These are phyloP conservation scores for Monilinia fructigena DNA, from an alignment of 2,329 filamentous ascomycete genomes.

Conservation along the genomic window DNA sequence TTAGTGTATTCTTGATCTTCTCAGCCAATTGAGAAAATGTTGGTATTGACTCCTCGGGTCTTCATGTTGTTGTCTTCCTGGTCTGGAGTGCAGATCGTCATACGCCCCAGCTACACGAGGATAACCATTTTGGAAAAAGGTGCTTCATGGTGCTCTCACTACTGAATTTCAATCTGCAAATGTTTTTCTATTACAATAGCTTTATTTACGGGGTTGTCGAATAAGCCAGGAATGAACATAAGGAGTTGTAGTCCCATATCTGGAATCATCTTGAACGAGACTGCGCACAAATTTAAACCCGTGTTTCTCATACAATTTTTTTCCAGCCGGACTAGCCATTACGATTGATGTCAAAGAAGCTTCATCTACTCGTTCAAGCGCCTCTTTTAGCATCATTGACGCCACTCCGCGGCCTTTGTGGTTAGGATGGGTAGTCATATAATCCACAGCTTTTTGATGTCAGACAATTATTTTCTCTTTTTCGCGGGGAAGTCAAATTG, in stretches of 20 bases:
- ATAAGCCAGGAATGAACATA: conserved; percentile 3
- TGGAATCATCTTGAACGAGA: conserved; percentile 4
- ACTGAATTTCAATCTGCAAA: too few species aligned
- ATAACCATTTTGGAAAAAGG: too few species aligned
- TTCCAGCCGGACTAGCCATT: conserved; percentile 1
- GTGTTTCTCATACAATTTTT: not conserved
- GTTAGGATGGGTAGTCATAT: not conserved
- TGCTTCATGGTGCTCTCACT: too few species aligned
- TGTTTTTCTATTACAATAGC: too few species aligned
- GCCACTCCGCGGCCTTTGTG: not conserved
- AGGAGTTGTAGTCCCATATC: not conserved
- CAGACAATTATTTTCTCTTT: not conserved
- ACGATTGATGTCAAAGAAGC: not conserved
- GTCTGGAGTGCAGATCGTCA: too few species aligned
- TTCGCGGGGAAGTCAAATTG: not conserved
- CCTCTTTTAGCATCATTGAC: not conserved
- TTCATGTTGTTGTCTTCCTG: too few species aligned
- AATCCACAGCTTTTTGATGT: not conserved
- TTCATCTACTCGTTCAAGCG: not conserved
- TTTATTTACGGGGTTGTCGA: not conserved
- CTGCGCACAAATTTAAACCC: conserved; percentile 3
- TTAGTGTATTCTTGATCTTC: too few species aligned
- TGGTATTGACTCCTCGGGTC: too few species aligned
- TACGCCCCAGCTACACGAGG: too few species aligned
- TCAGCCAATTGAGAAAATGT: too few species aligned